Evolutionary conservation across 2,329 filamentous ascomycete genomes (phyloP).

Genomic region (Rhynchosporium graminicola): DNA sequence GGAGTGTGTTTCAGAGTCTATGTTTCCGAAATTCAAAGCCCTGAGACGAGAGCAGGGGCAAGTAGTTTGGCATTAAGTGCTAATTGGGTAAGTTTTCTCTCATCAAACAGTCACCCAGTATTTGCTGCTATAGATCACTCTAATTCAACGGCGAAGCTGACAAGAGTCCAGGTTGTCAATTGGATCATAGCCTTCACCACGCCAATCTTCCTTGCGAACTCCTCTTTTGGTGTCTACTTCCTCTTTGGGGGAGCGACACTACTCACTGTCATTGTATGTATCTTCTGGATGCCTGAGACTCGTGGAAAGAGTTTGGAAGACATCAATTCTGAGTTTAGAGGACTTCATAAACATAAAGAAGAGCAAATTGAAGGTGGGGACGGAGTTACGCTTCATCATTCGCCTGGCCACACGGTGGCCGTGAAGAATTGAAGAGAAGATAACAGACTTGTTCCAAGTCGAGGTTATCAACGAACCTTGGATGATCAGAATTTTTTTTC

Average conservation of each 20-base stretch:
- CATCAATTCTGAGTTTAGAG: constrained; percentile 31
- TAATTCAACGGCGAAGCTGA: background rate
- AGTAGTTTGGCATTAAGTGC: constrained; percentile 52
- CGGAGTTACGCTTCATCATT: background rate
- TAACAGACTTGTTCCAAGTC: background rate
- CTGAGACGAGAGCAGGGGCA: constrained; percentile 54
- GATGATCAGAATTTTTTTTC: background rate
- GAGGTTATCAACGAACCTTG: background rate
- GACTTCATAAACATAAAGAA: background rate
- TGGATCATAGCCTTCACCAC: constrained; percentile 42
- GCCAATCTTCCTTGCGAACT: constrained; percentile 36
- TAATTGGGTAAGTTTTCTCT: constrained; percentile 43
- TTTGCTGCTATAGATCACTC: background rate
- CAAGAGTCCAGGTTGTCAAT: constrained; percentile 19
- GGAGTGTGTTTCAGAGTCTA: constrained; percentile 58
- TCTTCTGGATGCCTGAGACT: constrained; percentile 39
- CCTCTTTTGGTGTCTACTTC: constrained; percentile 36
- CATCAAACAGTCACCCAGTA: background rate
- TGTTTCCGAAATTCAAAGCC: constrained; percentile 58
- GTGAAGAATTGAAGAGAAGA: background rate
- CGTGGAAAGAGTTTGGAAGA: constrained; percentile 33
- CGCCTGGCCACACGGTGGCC: background rate
- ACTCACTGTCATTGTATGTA: constrained; percentile 26
- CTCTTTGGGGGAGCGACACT: constrained; percentile 45
- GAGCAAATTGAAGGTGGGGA: background rate